Evolutionary conservation across 176 grass and related monocot species (phyloP).

Genomic region (Ensete glaucum): DNA sequence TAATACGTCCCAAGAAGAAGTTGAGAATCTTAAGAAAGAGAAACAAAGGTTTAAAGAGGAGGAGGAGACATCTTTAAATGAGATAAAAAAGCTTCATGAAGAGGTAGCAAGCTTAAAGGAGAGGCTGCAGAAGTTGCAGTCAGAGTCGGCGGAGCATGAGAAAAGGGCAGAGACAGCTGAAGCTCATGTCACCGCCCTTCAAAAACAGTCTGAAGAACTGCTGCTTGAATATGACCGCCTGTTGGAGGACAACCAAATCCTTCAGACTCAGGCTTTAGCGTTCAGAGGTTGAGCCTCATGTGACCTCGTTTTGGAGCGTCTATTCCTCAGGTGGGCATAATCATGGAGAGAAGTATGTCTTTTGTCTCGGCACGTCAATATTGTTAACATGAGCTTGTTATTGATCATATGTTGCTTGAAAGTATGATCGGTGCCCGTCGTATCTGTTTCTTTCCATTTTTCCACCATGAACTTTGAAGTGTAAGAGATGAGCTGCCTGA

Average conservation of each 20-base stretch:
- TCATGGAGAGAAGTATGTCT: neutral
- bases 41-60: slow-evolving; percentile 40
- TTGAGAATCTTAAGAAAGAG: slow-evolving; percentile 65
- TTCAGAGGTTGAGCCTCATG: slow-evolving; percentile 23
- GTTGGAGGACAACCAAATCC: slow-evolving; percentile 87
- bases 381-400: neutral
- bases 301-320: neutral
- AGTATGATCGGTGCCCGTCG: neutral
- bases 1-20: slow-evolving; percentile 54
- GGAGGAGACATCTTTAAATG: slow-evolving; percentile 37
- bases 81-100: slow-evolving; percentile 48
- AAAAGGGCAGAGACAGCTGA: slow-evolving; percentile 39
- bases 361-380: neutral
- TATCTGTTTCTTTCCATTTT: no score
- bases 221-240: slow-evolving; percentile 77
- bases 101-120: slow-evolving; percentile 45
- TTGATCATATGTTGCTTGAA: neutral
- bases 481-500: neutral
- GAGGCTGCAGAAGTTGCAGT: slow-evolving; percentile 57
- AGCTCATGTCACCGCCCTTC: slow-evolving; percentile 55
- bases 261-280: slow-evolving; percentile 53
- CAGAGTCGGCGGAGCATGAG: slow-evolving; percentile 39
- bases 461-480: neutral
- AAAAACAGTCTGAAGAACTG: slow-evolving; percentile 73
- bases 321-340: neutral